Conservation (phyloP, 2,329 filamentous ascomycete species). For the Clathrospora elynae region DNA sequence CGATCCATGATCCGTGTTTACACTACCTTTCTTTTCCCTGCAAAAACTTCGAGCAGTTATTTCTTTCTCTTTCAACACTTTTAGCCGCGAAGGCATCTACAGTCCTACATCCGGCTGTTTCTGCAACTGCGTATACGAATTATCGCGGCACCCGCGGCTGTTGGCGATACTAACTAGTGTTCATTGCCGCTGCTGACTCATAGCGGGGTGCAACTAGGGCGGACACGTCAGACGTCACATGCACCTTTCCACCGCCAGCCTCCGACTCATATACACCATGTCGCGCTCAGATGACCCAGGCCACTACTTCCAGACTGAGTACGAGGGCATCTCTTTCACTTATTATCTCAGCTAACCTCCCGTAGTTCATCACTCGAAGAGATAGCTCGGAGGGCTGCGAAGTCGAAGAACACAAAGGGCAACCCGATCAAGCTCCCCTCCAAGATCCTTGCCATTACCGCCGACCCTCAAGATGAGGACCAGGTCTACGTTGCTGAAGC, state of each 20-base stretch:
- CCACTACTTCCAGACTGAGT: constrained; percentile 94
- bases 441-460: constrained; percentile 78
- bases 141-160: too few species aligned
- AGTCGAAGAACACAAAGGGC: constrained; percentile 81
- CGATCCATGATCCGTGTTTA: too few species aligned
- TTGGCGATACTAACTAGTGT: too few species aligned
- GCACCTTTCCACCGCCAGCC: constrained; percentile 14
- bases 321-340: constrained; percentile 44
- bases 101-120: too few species aligned
- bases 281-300: constrained; percentile 64
- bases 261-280: constrained; percentile 35
- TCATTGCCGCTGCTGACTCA: too few species aligned
- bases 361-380: constrained; percentile 57
- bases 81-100: too few species aligned
- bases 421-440: constrained; percentile 79
- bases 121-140: too few species aligned
- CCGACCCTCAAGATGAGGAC: constrained; percentile 67
- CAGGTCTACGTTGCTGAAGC: constrained; percentile 84
- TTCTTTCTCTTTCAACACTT: too few species aligned
- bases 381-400: constrained; percentile 68
- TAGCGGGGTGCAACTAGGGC: too few species aligned
- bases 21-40: too few species aligned
- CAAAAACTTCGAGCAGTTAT: too few species aligned
- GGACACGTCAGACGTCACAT: constrained; percentile 5
- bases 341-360: constrained; percentile 22